Conservation (phyloP, 306 rosid genomes). For the Pachyrhizus erosus region DNA sequence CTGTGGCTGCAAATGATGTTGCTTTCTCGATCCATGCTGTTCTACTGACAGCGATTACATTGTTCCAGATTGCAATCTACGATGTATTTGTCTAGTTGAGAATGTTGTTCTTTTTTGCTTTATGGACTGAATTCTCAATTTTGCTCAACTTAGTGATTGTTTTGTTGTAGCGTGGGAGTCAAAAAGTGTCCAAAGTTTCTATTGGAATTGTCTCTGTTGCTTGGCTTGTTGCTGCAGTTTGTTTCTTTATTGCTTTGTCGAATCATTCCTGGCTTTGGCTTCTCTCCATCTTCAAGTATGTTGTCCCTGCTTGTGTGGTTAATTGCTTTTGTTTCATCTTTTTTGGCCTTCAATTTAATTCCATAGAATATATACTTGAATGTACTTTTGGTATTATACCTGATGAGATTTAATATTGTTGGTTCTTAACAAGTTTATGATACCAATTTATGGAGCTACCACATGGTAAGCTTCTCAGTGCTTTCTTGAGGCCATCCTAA, state of each 20-base stretch:
- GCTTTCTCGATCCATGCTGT: slow-evolving; percentile 94
- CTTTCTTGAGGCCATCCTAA: slow-evolving; percentile 6
- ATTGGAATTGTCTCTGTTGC: slow-evolving; percentile 65
- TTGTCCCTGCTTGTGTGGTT: slow-evolving; percentile 23
- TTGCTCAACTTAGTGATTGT: slow-evolving; percentile 32
- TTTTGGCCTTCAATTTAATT: slow-evolving; percentile 1
- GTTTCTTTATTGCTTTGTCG: slow-evolving; percentile 82
- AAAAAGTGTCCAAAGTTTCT: slow-evolving; percentile 72
- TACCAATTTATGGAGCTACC: not conserved
- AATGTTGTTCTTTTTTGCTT: slow-evolving; percentile 16
- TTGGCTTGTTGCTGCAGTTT: slow-evolving; percentile 82
- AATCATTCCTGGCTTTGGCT: slow-evolving; percentile 95
- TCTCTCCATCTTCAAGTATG: slow-evolving; percentile 74
- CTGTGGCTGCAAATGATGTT: slow-evolving; percentile 94
- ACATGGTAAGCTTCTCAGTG: not conserved
- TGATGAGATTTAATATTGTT: not conserved
- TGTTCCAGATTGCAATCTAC: slow-evolving; percentile 80
- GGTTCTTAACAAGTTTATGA: slow-evolving; percentile 28
- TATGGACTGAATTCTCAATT: not conserved
- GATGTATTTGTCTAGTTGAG: slow-evolving; percentile 41
- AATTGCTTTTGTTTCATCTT: not conserved
- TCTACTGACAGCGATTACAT: slow-evolving; percentile 66
- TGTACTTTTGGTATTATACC: not conserved
- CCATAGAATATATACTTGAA: not conserved
- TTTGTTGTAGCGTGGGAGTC: slow-evolving; percentile 75